Percentiles rank a stretch among this genome's conserved stretches.
phyloP scores from a whole-genome alignment of 176 grass and related monocot species.

The Juncus inflexus region DNA sequence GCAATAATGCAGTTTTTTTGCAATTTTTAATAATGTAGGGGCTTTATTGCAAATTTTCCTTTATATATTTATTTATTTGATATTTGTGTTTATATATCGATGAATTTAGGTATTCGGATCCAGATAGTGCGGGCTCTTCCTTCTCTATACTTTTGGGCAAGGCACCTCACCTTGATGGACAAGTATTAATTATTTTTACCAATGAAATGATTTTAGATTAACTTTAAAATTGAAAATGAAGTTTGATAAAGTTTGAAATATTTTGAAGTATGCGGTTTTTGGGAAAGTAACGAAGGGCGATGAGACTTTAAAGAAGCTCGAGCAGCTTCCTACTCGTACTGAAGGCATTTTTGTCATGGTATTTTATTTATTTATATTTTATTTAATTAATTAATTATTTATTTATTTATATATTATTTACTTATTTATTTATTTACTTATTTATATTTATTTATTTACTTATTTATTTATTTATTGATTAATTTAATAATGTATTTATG shows the following conservation, averaged over 20 bases:
- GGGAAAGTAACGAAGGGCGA: constrained; percentile 88
- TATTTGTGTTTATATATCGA: background rate
- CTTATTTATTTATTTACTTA: background rate
- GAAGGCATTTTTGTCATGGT: constrained; percentile 98
- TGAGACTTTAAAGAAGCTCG: constrained; percentile 76
- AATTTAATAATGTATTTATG: constrained; percentile 7
- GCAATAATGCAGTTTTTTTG: background rate
- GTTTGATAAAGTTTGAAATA: constrained; percentile 20
- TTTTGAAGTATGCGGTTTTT: constrained; percentile 87
- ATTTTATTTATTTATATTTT: constrained; percentile 1
- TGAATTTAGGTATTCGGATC: constrained; percentile 69
- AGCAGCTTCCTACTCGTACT: constrained; percentile 64
- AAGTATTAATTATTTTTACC: constrained; percentile 33
- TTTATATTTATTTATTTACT: no score
- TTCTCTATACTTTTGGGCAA: constrained; percentile 93
- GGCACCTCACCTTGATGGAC: constrained; percentile 82
- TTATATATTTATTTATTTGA: constrained; percentile 2
- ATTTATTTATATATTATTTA: no score
- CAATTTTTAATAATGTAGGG: background rate
- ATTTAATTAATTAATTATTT: background rate
- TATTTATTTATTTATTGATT: no score
- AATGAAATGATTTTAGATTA: background rate
- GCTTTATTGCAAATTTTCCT: background rate
- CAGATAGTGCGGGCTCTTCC: constrained; percentile 80
- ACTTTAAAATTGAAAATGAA: background rate